Conservation (phyloP, 2,329 filamentous ascomycete species). For the Pseudogymnoascus sp. region DNA sequence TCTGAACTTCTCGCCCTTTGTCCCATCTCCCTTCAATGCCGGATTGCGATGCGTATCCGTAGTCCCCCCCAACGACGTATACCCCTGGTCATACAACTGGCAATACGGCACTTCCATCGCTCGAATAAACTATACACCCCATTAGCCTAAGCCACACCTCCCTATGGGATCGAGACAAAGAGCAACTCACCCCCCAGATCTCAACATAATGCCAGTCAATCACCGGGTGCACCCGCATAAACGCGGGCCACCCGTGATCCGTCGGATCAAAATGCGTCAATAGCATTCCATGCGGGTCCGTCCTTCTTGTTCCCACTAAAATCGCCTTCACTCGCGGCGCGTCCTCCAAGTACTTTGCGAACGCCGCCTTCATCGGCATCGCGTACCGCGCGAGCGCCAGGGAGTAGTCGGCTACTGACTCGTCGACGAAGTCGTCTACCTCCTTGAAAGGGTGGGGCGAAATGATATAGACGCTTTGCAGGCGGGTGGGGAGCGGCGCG, state of each 20-base stretch:
- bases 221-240: constrained; percentile 89
- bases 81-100: constrained; percentile 76
- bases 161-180: neutral
- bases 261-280: constrained; percentile 80
- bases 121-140: constrained; percentile 58
- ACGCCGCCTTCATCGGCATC: constrained; percentile 71
- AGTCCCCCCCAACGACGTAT: constrained; percentile 85
- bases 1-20: constrained; percentile 40
- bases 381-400: constrained; percentile 68
- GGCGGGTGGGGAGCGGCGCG: constrained; percentile 30
- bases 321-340: constrained; percentile 62
- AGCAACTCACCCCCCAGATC: constrained; percentile 73
- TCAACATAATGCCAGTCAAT: constrained; percentile 97
- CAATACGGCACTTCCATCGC: constrained; percentile 78
- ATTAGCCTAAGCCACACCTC: constrained; percentile 14
- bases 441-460: constrained; percentile 75
- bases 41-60: constrained; percentile 89
- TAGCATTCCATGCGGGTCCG: constrained; percentile 78
- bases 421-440: constrained; percentile 74
- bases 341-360: constrained; percentile 66
- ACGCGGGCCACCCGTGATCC: constrained; percentile 80
- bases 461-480: constrained; percentile 86
- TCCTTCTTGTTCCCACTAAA: constrained; percentile 79
- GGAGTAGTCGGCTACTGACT: constrained; percentile 59
- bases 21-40: constrained; percentile 42